These are phyloP conservation scores for Venturia oleaginea DNA, from an alignment of 2,329 filamentous ascomycete species.

Conservation along the genomic window DNA sequence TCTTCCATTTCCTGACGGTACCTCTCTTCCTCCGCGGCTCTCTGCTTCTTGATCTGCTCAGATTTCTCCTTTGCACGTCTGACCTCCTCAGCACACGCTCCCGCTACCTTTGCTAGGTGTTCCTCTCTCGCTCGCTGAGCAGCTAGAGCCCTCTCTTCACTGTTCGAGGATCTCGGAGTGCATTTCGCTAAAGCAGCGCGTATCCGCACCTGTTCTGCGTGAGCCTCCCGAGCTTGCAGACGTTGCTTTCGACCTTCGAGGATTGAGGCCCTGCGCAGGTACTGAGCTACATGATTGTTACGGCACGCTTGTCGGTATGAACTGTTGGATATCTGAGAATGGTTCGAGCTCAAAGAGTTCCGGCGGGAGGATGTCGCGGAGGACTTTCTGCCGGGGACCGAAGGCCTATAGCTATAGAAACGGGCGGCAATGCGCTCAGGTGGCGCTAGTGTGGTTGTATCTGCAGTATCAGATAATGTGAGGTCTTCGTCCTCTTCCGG, in stretches of 20 bases:
- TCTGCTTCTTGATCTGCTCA: constrained; percentile 70
- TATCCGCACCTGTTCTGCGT: constrained; percentile 74
- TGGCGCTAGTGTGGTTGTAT: constrained; percentile 40
- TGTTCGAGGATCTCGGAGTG: constrained; percentile 54
- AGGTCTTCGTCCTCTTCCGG: constrained; percentile 31
- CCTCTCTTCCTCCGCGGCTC: constrained; percentile 62
- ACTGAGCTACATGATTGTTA: constrained; percentile 70
- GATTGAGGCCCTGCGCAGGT: constrained; percentile 70
- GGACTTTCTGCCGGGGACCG: constrained; percentile 58
- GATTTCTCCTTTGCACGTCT: constrained; percentile 75
- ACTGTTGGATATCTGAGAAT: constrained; percentile 59
- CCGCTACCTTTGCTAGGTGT: constrained; percentile 72
- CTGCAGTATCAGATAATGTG: constrained; percentile 31
- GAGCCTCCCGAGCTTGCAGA: constrained; percentile 68
- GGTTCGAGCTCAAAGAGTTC: constrained; percentile 69
- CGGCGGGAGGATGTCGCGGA: constrained; percentile 71
- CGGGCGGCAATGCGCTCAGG: constrained; percentile 70
- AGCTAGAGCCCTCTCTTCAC: constrained; percentile 67
- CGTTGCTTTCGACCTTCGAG: constrained; percentile 72
- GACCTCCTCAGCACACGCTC: constrained; percentile 73
- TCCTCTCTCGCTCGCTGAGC: constrained; percentile 71
- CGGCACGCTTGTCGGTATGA: constrained; percentile 47
- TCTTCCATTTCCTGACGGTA: constrained; percentile 70
- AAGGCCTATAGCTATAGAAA: constrained; percentile 62
- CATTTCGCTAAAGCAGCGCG: constrained; percentile 67